Conservation (phyloP, 352 stramenopile genomes). For the Globisporangium echinulatum region DNA sequence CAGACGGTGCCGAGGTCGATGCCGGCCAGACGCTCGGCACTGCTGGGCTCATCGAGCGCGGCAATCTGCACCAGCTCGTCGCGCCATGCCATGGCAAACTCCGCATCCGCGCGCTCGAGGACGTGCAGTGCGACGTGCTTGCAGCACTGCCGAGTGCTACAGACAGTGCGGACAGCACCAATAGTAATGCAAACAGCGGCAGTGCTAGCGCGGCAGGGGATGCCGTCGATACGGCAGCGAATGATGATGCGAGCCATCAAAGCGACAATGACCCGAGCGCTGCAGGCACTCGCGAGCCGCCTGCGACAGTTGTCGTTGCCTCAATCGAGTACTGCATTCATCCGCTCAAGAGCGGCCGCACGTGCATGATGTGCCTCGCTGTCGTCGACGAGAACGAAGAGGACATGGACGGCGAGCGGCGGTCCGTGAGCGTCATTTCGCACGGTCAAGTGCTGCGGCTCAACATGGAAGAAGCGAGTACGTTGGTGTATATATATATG, state of each 20-base stretch:
- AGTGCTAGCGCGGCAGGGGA: background rate
- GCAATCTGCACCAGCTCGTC: constrained; percentile 43
- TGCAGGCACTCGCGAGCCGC: constrained; percentile 1
- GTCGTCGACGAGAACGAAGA: constrained; percentile 65
- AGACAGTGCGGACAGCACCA: background rate
- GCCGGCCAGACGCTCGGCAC: constrained; percentile 49
- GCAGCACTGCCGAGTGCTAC: background rate
- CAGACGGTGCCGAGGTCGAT: constrained; percentile 43
- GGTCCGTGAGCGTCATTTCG: constrained; percentile 72
- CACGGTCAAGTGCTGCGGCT: constrained; percentile 90
- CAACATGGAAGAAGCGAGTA: constrained; percentile 95
- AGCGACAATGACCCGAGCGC: background rate
- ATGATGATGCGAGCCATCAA: background rate
- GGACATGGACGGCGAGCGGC: constrained; percentile 42
- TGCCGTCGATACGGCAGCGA: background rate
- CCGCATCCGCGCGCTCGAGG: constrained; percentile 15
- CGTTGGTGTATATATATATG: constrained; percentile 64
- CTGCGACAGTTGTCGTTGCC: constrained; percentile 23
- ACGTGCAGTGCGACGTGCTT: background rate
- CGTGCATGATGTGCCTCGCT: constrained; percentile 76
- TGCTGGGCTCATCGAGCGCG: constrained; percentile 46
- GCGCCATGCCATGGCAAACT: constrained; percentile 91
- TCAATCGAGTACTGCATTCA: constrained; percentile 80
- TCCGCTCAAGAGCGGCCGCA: constrained; percentile 61
- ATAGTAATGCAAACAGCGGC: background rate